phyloP scores from a whole-genome alignment of 2,329 filamentous ascomycete genomes.

The Coleophoma eucalyptorum region DNA sequence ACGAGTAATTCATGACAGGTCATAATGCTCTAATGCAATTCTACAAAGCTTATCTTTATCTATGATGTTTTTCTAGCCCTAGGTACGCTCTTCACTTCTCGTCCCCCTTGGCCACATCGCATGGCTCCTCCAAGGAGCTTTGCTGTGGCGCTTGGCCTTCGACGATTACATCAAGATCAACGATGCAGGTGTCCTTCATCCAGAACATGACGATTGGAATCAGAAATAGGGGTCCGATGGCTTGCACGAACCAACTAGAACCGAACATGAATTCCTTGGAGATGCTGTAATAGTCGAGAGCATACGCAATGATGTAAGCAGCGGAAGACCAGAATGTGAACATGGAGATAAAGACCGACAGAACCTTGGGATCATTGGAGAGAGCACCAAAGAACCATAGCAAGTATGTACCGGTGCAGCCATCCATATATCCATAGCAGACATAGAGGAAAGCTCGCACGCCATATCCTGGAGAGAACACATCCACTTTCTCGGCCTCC shows the following conservation, averaged over 20 bases:
- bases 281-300: conserved; percentile 9
- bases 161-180: conserved; percentile 13
- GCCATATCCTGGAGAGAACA: neutral
- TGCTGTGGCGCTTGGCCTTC: conserved; percentile 13
- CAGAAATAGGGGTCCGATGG: neutral
- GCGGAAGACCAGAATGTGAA: conserved; percentile 11
- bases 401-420: neutral
- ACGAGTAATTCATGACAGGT: no score
- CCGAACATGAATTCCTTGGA: conserved; percentile 13
- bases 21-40: no score
- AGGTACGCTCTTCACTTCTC: no score
- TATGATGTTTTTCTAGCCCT: no score
- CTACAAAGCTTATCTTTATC: no score
- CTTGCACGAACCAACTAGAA: conserved; percentile 4
- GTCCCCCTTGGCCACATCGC: no score
- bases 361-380: neutral
- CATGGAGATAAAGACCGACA: neutral
- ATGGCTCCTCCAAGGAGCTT: no score
- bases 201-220: neutral
- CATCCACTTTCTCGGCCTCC: neutral
- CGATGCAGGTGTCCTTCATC: conserved; percentile 1
- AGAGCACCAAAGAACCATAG: neutral
- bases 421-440: neutral
- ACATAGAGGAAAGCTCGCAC: neutral
- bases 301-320: conserved; percentile 11